phyloP scores from a whole-genome alignment of 1,139 yeast species.

The Saccharomyces hybrid region DNA sequence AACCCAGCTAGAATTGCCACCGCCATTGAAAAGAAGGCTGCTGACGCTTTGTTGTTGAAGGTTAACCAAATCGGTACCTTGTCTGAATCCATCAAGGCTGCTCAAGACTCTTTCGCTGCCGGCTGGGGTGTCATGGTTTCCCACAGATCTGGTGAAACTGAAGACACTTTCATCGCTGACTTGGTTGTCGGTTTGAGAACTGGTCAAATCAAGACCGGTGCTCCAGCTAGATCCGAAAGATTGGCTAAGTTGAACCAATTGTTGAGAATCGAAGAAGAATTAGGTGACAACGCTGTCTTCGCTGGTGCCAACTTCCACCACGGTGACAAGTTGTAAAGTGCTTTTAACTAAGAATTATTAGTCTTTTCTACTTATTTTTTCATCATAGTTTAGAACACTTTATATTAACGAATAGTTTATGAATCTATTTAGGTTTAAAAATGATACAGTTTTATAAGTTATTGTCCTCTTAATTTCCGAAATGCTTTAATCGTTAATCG shows the following conservation, averaged over 20 bases:
- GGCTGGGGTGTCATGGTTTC: constrained; percentile 98
- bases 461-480: too few relatives aligned
- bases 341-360: constrained; percentile 2
- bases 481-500: too few relatives aligned
- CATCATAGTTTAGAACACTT: constrained; percentile 7
- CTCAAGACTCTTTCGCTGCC: constrained; percentile 81
- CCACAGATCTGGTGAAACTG: constrained; percentile 98
- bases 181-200: constrained; percentile 92
- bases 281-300: constrained; percentile 89
- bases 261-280: constrained; percentile 94
- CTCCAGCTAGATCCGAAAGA: constrained; percentile 99
- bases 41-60: constrained; percentile 87
- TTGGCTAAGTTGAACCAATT: constrained; percentile 95
- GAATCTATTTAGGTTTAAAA: constrained; percentile 21
- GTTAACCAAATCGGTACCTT: constrained; percentile 93
- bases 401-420: constrained; percentile 20
- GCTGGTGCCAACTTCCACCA: constrained; percentile 85
- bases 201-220: constrained; percentile 98
- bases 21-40: constrained; percentile 92
- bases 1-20: constrained; percentile 88
- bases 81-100: constrained; percentile 88
- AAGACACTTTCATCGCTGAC: constrained; percentile 96
- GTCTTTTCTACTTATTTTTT: constrained; percentile 4
- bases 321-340: constrained; percentile 31
- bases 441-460: constrained; percentile 13